phyloP scores from a whole-genome alignment of 768 basidiomycete genomes.

The Lactarius evosmus region DNA sequence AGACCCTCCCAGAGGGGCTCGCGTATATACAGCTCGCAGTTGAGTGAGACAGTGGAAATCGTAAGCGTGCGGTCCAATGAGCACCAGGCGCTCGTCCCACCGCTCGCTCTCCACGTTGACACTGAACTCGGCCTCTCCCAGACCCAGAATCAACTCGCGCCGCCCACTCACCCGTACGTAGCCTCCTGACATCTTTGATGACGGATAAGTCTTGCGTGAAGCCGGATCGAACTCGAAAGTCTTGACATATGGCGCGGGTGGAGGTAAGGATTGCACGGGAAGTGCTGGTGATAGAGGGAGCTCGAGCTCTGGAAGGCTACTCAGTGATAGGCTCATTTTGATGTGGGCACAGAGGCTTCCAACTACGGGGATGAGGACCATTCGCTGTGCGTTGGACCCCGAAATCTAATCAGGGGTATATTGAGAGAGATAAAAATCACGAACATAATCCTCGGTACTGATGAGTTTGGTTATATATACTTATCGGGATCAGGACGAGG shows the following conservation, averaged over 20 bases:
- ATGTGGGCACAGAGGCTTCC: conserved; percentile 45
- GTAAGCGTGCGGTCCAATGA: no score
- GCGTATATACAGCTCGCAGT: no score
- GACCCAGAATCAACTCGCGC: conserved; percentile 62
- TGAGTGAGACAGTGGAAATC: no score
- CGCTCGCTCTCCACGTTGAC: conserved; percentile 48
- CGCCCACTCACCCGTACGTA: conserved; percentile 67
- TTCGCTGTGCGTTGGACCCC: conserved; percentile 46
- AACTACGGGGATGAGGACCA: conserved; percentile 72
- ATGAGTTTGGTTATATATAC: no score
- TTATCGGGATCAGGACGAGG: no score
- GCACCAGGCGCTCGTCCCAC: conserved; percentile 82
- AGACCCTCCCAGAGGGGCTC: no score
- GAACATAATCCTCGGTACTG: conserved; percentile 66
- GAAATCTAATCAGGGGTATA: conserved; percentile 28
- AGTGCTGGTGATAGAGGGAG: conserved; percentile 69
- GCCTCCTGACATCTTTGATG: conserved; percentile 61
- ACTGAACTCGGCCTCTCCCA: conserved; percentile 60
- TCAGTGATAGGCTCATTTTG: conserved; percentile 40
- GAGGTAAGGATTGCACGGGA: conserved; percentile 45
- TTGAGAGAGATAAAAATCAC: background rate
- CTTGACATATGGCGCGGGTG: conserved; percentile 56
- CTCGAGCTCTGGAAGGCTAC: conserved; percentile 48
- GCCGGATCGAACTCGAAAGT: conserved; percentile 67
- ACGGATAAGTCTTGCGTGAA: conserved; percentile 73